Percentiles rank a stretch among this genome's conserved stretches.
phyloP scores from a whole-genome alignment of 306 rosid genomes.

The Dryas drummondii region DNA sequence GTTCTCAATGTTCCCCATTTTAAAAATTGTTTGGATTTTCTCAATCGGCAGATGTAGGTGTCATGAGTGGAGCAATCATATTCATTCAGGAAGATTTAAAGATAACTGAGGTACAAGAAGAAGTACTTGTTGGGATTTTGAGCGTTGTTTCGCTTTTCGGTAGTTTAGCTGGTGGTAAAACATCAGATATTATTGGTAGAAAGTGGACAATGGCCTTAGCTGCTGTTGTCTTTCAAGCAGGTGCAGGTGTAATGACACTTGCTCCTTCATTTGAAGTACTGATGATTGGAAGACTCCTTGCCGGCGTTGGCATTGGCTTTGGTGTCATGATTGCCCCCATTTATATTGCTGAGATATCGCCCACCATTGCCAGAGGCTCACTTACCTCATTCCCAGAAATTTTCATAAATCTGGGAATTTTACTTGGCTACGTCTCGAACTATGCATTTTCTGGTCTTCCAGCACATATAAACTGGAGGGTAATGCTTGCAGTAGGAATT shows the following conservation, averaged over 20 bases:
- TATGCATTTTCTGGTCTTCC: conserved; percentile 77
- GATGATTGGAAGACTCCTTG: conserved; percentile 67
- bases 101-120: conserved; percentile 73
- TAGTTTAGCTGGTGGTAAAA: conserved; percentile 86
- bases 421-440: conserved; percentile 89
- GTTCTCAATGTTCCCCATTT: not conserved
- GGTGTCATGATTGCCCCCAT: conserved; percentile 93
- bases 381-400: conserved; percentile 90
- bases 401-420: conserved; percentile 75
- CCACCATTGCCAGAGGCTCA: conserved; percentile 68
- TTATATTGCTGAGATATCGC: conserved; percentile 89
- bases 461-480: conserved; percentile 74
- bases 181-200: conserved; percentile 81
- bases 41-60: conserved; percentile 81
- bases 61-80: conserved; percentile 97
- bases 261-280: conserved; percentile 74
- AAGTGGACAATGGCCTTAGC: conserved; percentile 97
- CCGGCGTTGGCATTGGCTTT: conserved; percentile 88
- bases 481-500: conserved; percentile 89
- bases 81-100: conserved; percentile 87
- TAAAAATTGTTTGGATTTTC: conserved; percentile 1
- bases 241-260: conserved; percentile 72
- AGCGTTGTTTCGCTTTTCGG: conserved; percentile 84
- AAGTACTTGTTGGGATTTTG: conserved; percentile 79
- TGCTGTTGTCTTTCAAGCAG: conserved; percentile 70